Evolutionary conservation across 2,329 filamentous ascomycete genomes (phyloP).

Genomic region (Ascochyta lentis): DNA sequence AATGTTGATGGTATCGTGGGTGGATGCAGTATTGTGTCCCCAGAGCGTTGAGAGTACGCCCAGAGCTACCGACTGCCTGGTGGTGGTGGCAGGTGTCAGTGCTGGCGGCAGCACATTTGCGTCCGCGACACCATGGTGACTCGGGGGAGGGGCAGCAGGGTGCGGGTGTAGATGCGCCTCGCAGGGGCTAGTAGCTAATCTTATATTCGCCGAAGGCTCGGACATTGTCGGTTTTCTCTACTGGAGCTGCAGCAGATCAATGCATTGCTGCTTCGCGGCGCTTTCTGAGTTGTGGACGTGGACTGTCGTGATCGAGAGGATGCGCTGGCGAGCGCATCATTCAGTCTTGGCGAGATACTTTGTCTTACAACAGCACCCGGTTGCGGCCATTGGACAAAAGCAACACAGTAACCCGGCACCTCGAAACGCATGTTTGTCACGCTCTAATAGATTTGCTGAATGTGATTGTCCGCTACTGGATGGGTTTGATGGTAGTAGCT

Average conservation of each 20-base stretch:
- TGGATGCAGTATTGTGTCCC: conserved; percentile 32
- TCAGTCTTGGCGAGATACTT: conserved; percentile 13
- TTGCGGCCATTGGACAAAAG: conserved; percentile 32
- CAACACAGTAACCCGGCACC: conserved; percentile 19
- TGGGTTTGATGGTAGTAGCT: neutral
- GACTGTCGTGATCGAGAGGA: conserved; percentile 44
- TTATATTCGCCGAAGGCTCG: conserved; percentile 35
- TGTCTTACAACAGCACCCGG: conserved; percentile 27
- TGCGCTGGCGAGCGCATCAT: conserved; percentile 36
- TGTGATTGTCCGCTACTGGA: neutral
- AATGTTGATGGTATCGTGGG: conserved; percentile 15
- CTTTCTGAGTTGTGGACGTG: conserved; percentile 41
- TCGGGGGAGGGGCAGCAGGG: conserved; percentile 25
- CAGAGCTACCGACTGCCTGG: conserved; percentile 43
- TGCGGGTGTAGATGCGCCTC: conserved; percentile 30
- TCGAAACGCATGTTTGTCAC: conserved; percentile 24
- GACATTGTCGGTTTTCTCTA: conserved; percentile 43
- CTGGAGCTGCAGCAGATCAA: conserved; percentile 48
- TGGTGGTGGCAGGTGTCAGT: conserved; percentile 46
- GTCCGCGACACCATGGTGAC: conserved; percentile 29
- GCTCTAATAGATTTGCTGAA: neutral
- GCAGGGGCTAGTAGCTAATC: conserved; percentile 31
- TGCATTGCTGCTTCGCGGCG: conserved; percentile 46
- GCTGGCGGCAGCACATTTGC: conserved; percentile 38
- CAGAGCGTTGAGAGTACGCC: conserved; percentile 44